Evolutionary conservation across 495 filamentous ascomycete genomes (phyloP).

Genomic region (Cercophora newfieldiana): DNA sequence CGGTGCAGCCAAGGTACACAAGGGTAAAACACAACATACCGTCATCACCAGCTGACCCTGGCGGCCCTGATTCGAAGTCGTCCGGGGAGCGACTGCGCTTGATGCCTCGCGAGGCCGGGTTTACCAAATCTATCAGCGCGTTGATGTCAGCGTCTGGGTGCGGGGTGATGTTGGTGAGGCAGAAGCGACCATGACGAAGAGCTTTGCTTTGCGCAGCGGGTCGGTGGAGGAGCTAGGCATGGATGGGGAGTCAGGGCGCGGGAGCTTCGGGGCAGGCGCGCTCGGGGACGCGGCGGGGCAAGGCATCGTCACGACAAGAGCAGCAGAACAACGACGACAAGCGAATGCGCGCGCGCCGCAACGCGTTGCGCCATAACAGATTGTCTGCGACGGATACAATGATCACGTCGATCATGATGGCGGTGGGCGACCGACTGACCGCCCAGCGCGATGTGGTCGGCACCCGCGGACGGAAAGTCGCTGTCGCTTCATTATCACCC

Average conservation of each 20-base stretch:
- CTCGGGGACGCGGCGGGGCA: background rate
- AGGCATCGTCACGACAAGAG: background rate
- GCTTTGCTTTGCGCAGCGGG: background rate
- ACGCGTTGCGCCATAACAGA: background rate
- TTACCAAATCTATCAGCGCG: conserved; percentile 39
- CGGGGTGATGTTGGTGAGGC: background rate
- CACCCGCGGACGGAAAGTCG: background rate
- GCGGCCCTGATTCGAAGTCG: conserved; percentile 58
- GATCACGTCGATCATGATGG: background rate
- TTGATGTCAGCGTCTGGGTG: conserved; percentile 27
- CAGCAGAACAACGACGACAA: background rate
- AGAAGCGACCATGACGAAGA: conserved; percentile 13
- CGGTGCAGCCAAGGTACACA: conserved; percentile 35
- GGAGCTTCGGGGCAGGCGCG: background rate
- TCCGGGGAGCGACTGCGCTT: conserved; percentile 96
- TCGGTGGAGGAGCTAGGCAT: background rate
- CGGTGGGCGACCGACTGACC: background rate
- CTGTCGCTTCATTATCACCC: background rate
- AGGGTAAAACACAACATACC: conserved; percentile 63
- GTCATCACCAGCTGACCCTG: conserved; percentile 72
- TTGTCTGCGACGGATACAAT: background rate
- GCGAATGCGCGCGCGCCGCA: background rate
- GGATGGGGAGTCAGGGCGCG: background rate
- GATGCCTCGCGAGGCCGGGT: conserved; percentile 63
- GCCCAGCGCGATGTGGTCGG: background rate